Evolutionary conservation across 768 basidiomycete species (phyloP), one percentile per base, ranked within the genome.

Genomic region (Astraeus odoratus): DNA sequence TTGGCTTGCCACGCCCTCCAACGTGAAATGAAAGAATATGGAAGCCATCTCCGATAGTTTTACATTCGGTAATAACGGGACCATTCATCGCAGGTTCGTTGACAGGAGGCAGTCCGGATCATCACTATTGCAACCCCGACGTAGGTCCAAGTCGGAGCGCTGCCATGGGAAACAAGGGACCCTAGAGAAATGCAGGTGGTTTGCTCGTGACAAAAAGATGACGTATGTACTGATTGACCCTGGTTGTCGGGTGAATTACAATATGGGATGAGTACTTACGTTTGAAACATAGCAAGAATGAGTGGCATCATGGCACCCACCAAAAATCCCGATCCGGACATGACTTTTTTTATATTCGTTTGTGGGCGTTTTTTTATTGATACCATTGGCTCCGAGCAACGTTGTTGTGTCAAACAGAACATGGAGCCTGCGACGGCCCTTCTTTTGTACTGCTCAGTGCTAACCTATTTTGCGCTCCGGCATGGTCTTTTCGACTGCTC

Each of bases 1-100:
- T 4, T 88, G 84, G 85, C 53, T 84, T 43, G 37, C 27, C n/a
- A n/a, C n/a, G n/a, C n/a, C n/a, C 37, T 9, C 43, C 26, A 37
- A 48, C 18, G 29, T 24, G 39, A 23, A 47, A 53, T 40, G 52
- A 52, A 48, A 49, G 50, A 26, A 29, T 22, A 16, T 38, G 12
- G 16, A 40, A 9, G 13, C 25, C 16, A 8, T 16, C 24, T 13
- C 25, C 24, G 15, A 16, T 9, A 15, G n/a, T 26, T 8, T 38
- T 10, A 16, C 18, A 10, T 31, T 10, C 30, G 30, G n/a, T n/a
- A n/a, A n/a, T n/a, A 31, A 5, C 12, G 10, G 27, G 12, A 12
- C 12, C 27, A 31, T 10, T 31, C 12, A 31, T 31, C n/a, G n/a
- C n/a, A n/a, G 30, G n/a, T 31, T 4, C 30, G 30, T 10, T 5